Evolutionary conservation across 495 filamentous ascomycete genomes (phyloP), one percentile per base, ranked within the genome.

Genomic region (Annulohypoxylon moriforme): DNA sequence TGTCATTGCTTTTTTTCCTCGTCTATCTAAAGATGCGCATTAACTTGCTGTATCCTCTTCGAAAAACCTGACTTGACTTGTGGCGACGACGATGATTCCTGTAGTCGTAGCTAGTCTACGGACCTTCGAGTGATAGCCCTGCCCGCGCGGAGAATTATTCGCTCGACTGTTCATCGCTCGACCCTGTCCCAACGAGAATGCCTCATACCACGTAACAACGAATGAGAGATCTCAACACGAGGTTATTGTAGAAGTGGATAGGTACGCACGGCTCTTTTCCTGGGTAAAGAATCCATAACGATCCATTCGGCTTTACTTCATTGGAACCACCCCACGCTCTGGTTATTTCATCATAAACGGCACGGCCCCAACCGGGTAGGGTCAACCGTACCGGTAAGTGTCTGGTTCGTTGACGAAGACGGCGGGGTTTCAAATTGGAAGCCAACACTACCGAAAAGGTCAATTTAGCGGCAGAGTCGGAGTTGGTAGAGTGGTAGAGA

Each of bases 201-300:
- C 8, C 52, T 59, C 44, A 66, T 61, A 66, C 61, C 60, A 66
- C 68, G 56, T 71, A 65, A n/a, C 20, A 55, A 24, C 33, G 56
- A 49, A 49, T 7, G 18, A 63, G 31, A 67, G 55, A 58, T 62
- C 11, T 16, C 34, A 72, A 72, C 69, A 72, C 69, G 69, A 72
- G 69, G 31, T 66, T 58, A 34, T 61, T 61, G 62, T 9, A 18
- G 47, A 55, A 55, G 60, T 62, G 68, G 62, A 62, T 67, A 61
- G 40, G 5, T 44, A 44, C 40, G 40, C 56, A 22, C 38, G 49
- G 55, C 49, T 18, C 18, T 16, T 40, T 53, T 18, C 20, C 9
- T 33, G 50, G 13, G 10, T 50, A 55, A 60, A 25, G 42, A 52
- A 47, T 34, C 67, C 38, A 47, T 44, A 20, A 20, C 14, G 25